These are phyloP conservation scores for Senecio squalidus DNA, from an alignment of 140 eudicot genomes.

Conservation along the genomic window DNA sequence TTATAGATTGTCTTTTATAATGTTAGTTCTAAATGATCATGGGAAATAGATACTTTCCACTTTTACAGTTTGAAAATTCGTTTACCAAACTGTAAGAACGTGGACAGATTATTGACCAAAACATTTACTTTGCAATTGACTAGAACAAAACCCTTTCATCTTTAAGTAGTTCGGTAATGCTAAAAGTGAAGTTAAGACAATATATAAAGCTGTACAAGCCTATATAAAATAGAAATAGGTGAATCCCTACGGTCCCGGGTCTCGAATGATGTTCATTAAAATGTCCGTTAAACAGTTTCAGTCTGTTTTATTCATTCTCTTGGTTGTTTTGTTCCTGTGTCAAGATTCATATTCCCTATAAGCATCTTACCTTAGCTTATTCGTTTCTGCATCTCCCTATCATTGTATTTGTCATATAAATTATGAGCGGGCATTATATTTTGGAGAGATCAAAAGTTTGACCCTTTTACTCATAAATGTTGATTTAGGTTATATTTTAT, in stretches of 20 bases:
- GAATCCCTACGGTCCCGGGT: not conserved
- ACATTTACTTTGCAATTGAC: not conserved
- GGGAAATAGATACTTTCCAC: too few species aligned
- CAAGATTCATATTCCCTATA: not conserved
- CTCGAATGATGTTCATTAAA: not conserved
- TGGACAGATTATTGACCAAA: not conserved
- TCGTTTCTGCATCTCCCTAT: not conserved
- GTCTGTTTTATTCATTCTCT: not conserved
- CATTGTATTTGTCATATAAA: conserved; percentile 11
- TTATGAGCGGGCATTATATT: too few species aligned
- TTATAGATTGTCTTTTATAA: not conserved
- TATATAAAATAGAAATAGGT: not conserved
- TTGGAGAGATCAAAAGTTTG: too few species aligned
- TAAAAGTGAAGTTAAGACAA: not conserved
- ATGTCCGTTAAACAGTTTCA: not conserved
- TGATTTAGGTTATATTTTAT: too few species aligned
- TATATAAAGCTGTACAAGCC: not conserved
- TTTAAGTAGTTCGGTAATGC: conserved; percentile 6
- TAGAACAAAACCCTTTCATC: not conserved
- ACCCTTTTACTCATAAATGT: too few species aligned
- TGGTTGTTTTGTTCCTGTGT: conserved; percentile 1
- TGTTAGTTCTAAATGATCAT: too few species aligned
- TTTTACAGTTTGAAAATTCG: conserved; percentile 4
- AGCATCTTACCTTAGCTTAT: not conserved
- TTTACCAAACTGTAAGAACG: not conserved